Conservation (phyloP, 495 filamentous ascomycete genomes). For the Aspergillus heteromorphus region DNA sequence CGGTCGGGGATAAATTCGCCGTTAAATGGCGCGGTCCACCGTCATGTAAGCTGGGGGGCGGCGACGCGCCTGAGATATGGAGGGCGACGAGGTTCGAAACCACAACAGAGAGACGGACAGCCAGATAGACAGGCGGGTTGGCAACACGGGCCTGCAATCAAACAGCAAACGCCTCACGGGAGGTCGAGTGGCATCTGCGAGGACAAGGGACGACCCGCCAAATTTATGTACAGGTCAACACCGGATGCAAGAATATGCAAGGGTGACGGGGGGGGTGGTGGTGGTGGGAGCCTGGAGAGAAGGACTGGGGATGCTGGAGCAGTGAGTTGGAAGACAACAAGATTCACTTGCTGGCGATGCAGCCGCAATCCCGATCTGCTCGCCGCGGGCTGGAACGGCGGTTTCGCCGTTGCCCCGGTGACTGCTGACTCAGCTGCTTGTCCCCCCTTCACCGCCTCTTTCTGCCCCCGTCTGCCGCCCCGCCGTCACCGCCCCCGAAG, state of each 20-base stretch:
- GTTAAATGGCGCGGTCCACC: constrained; percentile 13
- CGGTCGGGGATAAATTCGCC: background rate
- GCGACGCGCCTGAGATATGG: constrained; percentile 16
- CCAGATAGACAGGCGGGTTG: background rate
- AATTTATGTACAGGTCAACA: constrained; percentile 15
- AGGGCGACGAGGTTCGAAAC: constrained; percentile 14
- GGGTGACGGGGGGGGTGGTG: constrained; percentile 8
- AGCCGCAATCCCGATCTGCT: constrained; percentile 10
- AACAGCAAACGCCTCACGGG: constrained; percentile 10
- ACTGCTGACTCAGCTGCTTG: constrained; percentile 37
- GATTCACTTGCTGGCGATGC: background rate
- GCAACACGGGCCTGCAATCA: constrained; percentile 13
- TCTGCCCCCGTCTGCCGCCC: constrained; percentile 19
- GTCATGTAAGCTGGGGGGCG: constrained; percentile 15
- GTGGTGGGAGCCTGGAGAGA: constrained; percentile 2
- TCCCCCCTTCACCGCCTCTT: no score
- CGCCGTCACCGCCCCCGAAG: constrained; percentile 18
- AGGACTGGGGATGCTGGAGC: background rate
- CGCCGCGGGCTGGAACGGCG: background rate
- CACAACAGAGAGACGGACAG: constrained; percentile 3
- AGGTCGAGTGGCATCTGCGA: constrained; percentile 16
- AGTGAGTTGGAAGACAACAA: constrained; percentile 6
- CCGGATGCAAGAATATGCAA: constrained; percentile 18
- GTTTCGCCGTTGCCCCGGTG: constrained; percentile 26
- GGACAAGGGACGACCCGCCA: constrained; percentile 13